These are phyloP conservation scores for Saccharomyces jurei DNA, from an alignment of 805 yeast genomes.

Conservation along the genomic window DNA sequence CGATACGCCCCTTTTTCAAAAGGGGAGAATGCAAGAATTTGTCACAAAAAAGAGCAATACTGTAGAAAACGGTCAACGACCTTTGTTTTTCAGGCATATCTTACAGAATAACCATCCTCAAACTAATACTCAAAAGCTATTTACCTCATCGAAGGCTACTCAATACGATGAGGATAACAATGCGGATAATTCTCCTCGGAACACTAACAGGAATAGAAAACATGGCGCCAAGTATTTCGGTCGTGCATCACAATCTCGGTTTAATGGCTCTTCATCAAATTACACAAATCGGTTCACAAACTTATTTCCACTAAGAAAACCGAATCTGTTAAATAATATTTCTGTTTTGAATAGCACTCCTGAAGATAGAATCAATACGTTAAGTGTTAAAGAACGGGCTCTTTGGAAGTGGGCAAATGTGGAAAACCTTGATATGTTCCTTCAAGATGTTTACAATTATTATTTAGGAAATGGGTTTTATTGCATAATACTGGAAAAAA, in stretches of 20 bases:
- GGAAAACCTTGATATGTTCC: constrained; percentile 78
- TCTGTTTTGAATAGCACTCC: constrained; percentile 23
- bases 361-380: constrained; percentile 30
- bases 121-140: neutral
- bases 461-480: constrained; percentile 78
- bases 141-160: neutral
- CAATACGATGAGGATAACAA: neutral
- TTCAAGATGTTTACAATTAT: constrained; percentile 75
- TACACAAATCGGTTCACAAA: neutral
- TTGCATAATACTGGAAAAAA: constrained; percentile 62
- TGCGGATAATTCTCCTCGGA: neutral
- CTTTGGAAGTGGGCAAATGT: constrained; percentile 96
- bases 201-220: neutral
- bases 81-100: neutral
- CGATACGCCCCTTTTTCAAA: constrained; percentile 3
- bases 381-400: constrained; percentile 67
- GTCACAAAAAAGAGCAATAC: neutral
- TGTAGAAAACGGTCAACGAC: neutral
- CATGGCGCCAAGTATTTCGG: neutral
- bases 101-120: neutral
- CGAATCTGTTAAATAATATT: constrained; percentile 20
- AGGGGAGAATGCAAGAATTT: neutral
- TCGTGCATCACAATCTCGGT: neutral
- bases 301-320: constrained; percentile 10
- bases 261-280: neutral